phyloP scores from a whole-genome alignment of 1,139 yeast genomes.

The Geotrichum bryndzae region DNA sequence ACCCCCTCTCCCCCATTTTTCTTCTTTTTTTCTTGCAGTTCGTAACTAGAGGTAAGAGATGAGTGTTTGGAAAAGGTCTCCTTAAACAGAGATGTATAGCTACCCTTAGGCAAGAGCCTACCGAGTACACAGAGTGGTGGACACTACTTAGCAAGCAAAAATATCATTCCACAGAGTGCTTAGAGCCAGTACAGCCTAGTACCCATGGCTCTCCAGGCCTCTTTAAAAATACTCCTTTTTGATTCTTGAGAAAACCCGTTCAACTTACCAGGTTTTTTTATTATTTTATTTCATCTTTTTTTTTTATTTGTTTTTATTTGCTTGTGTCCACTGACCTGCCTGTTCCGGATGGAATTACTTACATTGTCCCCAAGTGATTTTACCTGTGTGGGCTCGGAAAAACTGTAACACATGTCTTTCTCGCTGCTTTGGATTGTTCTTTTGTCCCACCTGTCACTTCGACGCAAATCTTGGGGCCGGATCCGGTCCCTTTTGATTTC shows the following conservation, averaged over 20 bases:
- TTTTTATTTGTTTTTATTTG: not conserved
- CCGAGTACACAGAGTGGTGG: not conserved
- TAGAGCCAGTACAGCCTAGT: not conserved
- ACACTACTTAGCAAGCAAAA: not conserved
- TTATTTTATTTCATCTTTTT: no score
- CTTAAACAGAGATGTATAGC: not conserved
- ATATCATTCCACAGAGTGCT: not conserved
- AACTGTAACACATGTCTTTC: not conserved
- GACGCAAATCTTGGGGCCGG: not conserved
- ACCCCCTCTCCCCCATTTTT: not conserved
- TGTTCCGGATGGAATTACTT: not conserved
- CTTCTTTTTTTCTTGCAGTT: constrained; percentile 21
- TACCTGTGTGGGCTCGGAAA: not conserved
- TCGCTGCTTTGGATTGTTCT: not conserved
- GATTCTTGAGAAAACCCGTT: not conserved
- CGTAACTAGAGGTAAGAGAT: not conserved
- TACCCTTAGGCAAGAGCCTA: not conserved
- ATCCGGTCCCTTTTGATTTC: not conserved
- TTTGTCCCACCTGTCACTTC: not conserved
- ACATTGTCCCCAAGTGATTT: not conserved
- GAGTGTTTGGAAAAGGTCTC: not conserved
- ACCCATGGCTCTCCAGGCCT: not conserved
- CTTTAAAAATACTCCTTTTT: not conserved
- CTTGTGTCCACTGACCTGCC: not conserved
- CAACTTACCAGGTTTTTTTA: not conserved